phyloP scores from a whole-genome alignment of 306 rosid genomes.

The Spatholobus suberectus region DNA sequence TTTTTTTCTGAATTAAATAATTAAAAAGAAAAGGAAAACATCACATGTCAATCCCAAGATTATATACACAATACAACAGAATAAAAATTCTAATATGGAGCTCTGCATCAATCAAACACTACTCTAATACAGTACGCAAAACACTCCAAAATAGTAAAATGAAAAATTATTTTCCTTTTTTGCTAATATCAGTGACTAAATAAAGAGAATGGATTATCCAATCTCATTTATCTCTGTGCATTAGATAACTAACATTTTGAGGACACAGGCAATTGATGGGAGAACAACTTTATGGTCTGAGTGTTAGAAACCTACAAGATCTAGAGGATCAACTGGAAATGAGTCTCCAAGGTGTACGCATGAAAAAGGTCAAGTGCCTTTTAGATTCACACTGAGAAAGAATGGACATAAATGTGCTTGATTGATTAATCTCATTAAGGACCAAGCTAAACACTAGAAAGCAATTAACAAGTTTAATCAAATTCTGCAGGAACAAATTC shows the following conservation, averaged over 20 bases:
- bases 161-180: background rate
- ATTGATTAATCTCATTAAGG: slow-evolving; percentile 13
- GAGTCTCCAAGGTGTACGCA: slow-evolving; percentile 65
- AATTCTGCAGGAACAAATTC: slow-evolving; percentile 63
- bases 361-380: slow-evolving; percentile 61
- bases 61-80: background rate
- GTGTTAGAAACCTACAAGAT: slow-evolving; percentile 61
- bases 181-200: background rate
- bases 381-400: background rate
- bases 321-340: slow-evolving; percentile 70
- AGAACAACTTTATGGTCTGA: slow-evolving; percentile 67
- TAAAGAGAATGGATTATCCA: background rate
- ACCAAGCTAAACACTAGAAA: background rate
- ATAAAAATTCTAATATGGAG: slow-evolving; percentile 5
- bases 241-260: slow-evolving; percentile 30
- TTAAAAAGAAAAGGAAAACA: background rate
- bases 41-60: background rate
- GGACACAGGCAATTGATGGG: slow-evolving; percentile 68
- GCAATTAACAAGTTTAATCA: slow-evolving; percentile 34
- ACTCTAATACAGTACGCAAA: background rate
- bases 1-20: background rate
- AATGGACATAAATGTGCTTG: slow-evolving; percentile 5
- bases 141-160: background rate
- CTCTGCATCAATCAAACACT: slow-evolving; percentile 3
- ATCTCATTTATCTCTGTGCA: slow-evolving; percentile 26